These are phyloP conservation scores for Ephemerocybe angulata DNA, from an alignment of 768 basidiomycete species.

Conservation along the genomic window DNA sequence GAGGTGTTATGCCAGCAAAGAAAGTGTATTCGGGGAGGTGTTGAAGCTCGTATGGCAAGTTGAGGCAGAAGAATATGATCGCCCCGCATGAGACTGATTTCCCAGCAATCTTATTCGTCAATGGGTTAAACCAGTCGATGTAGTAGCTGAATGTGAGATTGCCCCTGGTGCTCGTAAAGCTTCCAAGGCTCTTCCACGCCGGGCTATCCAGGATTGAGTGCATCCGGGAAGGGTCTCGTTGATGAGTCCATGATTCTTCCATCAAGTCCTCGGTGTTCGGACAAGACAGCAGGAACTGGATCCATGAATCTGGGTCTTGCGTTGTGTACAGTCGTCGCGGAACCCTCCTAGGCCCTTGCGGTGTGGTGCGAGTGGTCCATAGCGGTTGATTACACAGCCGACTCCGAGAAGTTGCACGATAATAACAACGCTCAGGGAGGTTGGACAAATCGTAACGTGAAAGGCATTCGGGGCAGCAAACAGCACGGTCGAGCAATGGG, in stretches of 20 bases:
- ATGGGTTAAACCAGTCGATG: conserved; percentile 28
- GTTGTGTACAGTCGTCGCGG: conserved; percentile 14
- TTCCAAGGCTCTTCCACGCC: conserved; percentile 19
- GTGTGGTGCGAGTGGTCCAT: conserved; percentile 5
- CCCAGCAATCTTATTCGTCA: conserved; percentile 23
- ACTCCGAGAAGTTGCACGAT: conserved; percentile 8
- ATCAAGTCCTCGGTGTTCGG: conserved; percentile 20
- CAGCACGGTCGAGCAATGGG: conserved; percentile 12
- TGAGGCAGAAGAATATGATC: conserved; percentile 16
- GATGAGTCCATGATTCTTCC: conserved; percentile 16
- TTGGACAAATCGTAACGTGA: not conserved
- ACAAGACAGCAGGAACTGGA: conserved; percentile 16
- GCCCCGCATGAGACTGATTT: conserved; percentile 14
- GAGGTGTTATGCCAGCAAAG: conserved; percentile 20
- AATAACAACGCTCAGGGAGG: conserved; percentile 6
- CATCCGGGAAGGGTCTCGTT: conserved; percentile 9
- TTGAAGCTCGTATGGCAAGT: conserved; percentile 14
- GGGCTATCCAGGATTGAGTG: conserved; percentile 18
- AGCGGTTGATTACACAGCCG: conserved; percentile 11
- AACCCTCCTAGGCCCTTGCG: conserved; percentile 5
- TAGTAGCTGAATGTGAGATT: conserved; percentile 16
- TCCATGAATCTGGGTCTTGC: conserved; percentile 18
- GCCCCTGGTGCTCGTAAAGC: conserved; percentile 15
- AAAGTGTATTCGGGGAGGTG: conserved; percentile 7
- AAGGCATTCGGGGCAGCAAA: conserved; percentile 19